Percentiles rank a stretch among this genome's conserved stretches.
phyloP scores from a whole-genome alignment of 148 eudicot genomes.

The Spergularia marina region DNA sequence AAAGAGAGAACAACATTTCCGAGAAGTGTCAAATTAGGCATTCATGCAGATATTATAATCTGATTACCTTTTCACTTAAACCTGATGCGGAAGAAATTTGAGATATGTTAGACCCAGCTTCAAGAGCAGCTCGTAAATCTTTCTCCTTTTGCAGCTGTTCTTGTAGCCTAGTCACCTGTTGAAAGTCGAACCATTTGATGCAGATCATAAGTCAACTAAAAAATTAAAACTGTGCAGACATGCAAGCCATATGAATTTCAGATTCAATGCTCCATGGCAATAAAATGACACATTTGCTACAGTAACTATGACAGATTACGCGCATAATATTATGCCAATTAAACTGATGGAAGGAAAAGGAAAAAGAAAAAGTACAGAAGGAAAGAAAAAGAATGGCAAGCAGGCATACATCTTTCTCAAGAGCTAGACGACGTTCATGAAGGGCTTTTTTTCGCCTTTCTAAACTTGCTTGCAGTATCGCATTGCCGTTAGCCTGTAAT shows the following conservation, averaged over 20 bases:
- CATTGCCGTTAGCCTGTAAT: slow-evolving; percentile 53
- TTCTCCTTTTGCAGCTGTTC: slow-evolving; percentile 74
- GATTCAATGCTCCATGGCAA: too few species aligned
- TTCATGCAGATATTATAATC: neutral
- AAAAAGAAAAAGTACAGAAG: neutral
- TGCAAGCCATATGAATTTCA: too few species aligned
- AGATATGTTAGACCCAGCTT: slow-evolving; percentile 48
- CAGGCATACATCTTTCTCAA: slow-evolving; percentile 68
- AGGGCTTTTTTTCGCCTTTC: slow-evolving; percentile 56
- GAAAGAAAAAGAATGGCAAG: neutral
- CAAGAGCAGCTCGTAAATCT: slow-evolving; percentile 59
- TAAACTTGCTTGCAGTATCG: slow-evolving; percentile 49
- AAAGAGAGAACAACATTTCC: neutral
- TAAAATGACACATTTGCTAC: too few species aligned
- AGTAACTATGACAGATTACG: too few species aligned
- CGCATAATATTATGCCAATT: neutral
- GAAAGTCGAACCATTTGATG: neutral
- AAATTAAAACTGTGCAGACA: neutral
- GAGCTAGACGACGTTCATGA: slow-evolving; percentile 64
- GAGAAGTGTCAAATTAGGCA: neutral
- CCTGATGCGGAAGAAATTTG: slow-evolving; percentile 32
- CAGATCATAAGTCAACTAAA: neutral
- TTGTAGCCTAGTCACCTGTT: slow-evolving; percentile 67
- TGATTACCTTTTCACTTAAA: slow-evolving; percentile 60
- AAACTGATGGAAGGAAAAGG: neutral